Evolutionary conservation across 352 stramenopile species (phyloP), one percentile per base, ranked within the genome.

Genomic region (Phytophthora hybrid): DNA sequence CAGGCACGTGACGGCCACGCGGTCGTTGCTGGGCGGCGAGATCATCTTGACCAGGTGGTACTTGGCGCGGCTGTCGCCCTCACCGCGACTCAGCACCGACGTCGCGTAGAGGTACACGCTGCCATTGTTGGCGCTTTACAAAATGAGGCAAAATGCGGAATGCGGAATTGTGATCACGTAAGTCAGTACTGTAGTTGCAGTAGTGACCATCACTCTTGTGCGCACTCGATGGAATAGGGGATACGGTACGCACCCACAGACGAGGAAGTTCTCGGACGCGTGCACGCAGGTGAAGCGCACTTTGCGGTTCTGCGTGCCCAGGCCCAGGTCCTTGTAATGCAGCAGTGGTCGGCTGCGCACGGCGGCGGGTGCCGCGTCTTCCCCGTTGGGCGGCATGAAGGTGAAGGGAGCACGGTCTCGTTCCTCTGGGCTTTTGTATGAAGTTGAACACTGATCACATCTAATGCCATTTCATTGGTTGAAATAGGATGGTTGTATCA

Each of bases 1-100:
- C 41, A 96, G 60, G 73, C 88, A 92, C 26, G 89, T 85, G 26
- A 96, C 82, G 52, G 80, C 77, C 56, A 92, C 78, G 59, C 88
- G 88, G 65, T 96, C 88, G 37, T 87, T 89, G 44, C 78, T 85
- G 14, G 88, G 87, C 14, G 87, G 85, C 19, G 88, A 78, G 71
- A 97, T 95, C 77, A 92, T 93, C 73, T 97, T 97, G n/a, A 97
- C 87, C 39, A 97, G 68, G 74, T 93, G 87, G 64, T 93, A 95
- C 69, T 94, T 94, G 65, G 77, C 63, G 6, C 70, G 71, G 19
- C 59, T 52, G 63, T 81, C 85, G 21, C 62, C 46, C 19, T 90
- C 82, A 5, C 61, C 68, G 52, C 71, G 63, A 18, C 79, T 77
- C 31, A 79, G 62, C 13, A 72, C 74, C 7, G 89, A 92, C 65